A percentile compares a stretch with the other conserved stretches of the same genome.
These are phyloP conservation scores for Suhomyces guaymorum DNA, from an alignment of 1,139 yeast genomes.

Conservation along the genomic window DNA sequence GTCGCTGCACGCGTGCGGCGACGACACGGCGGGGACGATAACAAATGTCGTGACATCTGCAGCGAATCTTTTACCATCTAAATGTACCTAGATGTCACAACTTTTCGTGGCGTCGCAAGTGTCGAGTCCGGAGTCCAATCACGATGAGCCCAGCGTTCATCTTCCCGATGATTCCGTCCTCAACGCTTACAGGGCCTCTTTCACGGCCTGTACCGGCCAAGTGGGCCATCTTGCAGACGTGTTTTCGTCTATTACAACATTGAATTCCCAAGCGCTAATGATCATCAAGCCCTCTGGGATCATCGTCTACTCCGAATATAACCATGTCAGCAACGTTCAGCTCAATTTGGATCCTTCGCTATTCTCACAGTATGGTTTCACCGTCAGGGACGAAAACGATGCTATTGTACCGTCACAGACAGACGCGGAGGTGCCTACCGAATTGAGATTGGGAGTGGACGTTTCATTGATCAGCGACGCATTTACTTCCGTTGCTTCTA, in stretches of 20 bases:
- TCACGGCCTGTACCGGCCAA: constrained; percentile 42
- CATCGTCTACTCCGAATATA: constrained; percentile 36
- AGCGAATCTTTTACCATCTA: too few relatives aligned
- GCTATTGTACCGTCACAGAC: constrained; percentile 6
- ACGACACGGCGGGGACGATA: too few relatives aligned
- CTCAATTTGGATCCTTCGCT: constrained; percentile 40
- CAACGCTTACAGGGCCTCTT: constrained; percentile 15
- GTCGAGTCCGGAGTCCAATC: constrained; percentile 4
- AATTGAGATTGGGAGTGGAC: constrained; percentile 42
- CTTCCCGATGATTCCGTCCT: constrained; percentile 1
- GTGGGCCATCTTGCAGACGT: constrained; percentile 43
- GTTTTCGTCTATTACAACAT: constrained; percentile 34
- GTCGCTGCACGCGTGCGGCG: too few relatives aligned
- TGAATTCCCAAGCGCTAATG: constrained; percentile 39
- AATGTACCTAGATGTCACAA: constrained; percentile 7
- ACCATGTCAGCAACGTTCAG: constrained; percentile 41
- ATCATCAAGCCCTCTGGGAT: constrained; percentile 37
- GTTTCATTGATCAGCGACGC: constrained; percentile 37
- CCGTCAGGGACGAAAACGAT: constrained; percentile 16
- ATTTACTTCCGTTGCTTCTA: constrained; percentile 30
- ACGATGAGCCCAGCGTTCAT: constrained; percentile 4
- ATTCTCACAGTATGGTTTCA: constrained; percentile 32
- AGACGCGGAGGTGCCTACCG: constrained; percentile 16
- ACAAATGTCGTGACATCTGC: too few relatives aligned
- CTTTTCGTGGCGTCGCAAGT: constrained; percentile 12